phyloP scores from a whole-genome alignment of 768 basidiomycete genomes.

The Lactarius evosmus region DNA sequence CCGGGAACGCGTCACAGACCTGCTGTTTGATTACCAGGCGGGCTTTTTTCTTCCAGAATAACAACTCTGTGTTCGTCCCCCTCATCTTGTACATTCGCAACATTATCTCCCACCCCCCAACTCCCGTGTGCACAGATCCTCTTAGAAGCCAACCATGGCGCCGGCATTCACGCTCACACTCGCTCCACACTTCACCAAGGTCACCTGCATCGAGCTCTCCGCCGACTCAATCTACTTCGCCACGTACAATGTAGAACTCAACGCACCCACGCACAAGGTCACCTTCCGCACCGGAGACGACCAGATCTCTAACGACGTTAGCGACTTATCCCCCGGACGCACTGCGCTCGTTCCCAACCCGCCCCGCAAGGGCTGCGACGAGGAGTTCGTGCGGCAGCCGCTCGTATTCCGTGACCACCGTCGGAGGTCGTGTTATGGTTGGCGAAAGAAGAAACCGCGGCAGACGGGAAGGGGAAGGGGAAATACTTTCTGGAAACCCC shows the following conservation, averaged over 20 bases:
- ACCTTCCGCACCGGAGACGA: no score
- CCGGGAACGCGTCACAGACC: conserved; percentile 79
- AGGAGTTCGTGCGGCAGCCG: conserved; percentile 71
- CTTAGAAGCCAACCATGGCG: conserved; percentile 93
- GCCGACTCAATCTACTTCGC: conserved; percentile 67
- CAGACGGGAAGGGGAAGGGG: conserved; percentile 35
- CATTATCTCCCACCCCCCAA: conserved; percentile 54
- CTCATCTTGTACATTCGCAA: conserved; percentile 81
- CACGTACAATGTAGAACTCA: conserved; percentile 62
- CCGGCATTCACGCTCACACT: conserved; percentile 84
- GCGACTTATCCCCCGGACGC: no score
- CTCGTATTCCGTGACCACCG: conserved; percentile 61
- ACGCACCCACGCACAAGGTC: conserved; percentile 53
- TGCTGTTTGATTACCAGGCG: conserved; percentile 79
- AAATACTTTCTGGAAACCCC: conserved; percentile 79
- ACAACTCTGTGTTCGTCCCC: conserved; percentile 85
- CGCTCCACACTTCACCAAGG: conserved; percentile 64
- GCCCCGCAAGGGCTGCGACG: conserved; percentile 92
- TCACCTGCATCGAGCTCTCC: conserved; percentile 88
- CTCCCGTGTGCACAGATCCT: conserved; percentile 40
- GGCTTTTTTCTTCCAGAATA: conserved; percentile 98
- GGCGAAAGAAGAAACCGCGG: conserved; percentile 31
- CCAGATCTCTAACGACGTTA: conserved; percentile 67
- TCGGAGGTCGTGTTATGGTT: conserved; percentile 64
- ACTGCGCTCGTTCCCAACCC: conserved; percentile 84